Conservation (phyloP, 2,329 filamentous ascomycete genomes). For the Penicillium hesseltinei region DNA sequence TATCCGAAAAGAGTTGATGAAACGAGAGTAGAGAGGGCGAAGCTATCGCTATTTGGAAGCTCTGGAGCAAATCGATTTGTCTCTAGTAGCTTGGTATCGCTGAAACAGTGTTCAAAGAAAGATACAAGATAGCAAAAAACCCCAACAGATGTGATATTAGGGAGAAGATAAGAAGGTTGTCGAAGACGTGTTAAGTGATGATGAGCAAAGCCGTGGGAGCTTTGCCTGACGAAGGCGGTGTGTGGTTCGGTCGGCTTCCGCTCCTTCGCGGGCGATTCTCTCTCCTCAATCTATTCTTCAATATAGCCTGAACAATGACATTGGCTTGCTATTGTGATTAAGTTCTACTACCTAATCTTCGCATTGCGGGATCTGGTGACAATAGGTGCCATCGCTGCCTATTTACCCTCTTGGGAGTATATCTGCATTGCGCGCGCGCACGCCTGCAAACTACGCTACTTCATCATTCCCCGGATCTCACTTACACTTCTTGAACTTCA, state of each 20-base stretch:
- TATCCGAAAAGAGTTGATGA: slow-evolving; percentile 18
- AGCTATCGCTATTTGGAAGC: slow-evolving; percentile 34
- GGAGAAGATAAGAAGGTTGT: slow-evolving; percentile 8
- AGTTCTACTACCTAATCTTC: slow-evolving; percentile 5
- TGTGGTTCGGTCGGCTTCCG: slow-evolving; percentile 19
- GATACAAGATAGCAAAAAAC: background rate
- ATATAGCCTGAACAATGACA: slow-evolving; percentile 19
- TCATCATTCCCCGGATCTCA: slow-evolving; percentile 17
- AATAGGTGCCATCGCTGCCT: slow-evolving; percentile 5
- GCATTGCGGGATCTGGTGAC: slow-evolving; percentile 11
- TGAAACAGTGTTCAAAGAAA: background rate
- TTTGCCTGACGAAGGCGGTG: slow-evolving; percentile 37
- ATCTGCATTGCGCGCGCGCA: slow-evolving; percentile 4
- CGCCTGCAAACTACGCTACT: background rate
- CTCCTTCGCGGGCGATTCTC: slow-evolving; percentile 27
- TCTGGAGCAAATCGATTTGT: slow-evolving; percentile 18
- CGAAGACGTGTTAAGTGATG: slow-evolving; percentile 6
- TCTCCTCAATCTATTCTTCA: slow-evolving; percentile 24
- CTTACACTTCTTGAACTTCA: slow-evolving; percentile 1
- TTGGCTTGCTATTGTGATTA: slow-evolving; percentile 13
- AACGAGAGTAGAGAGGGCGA: slow-evolving; percentile 20
- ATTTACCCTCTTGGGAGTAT: slow-evolving; percentile 3
- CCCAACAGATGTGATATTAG: slow-evolving; percentile 6
- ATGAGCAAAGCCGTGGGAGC: slow-evolving; percentile 9
- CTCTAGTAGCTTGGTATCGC: background rate